Evolutionary conservation across 352 stramenopile species (phyloP).

Genomic region (Globisporangium barbulae): DNA sequence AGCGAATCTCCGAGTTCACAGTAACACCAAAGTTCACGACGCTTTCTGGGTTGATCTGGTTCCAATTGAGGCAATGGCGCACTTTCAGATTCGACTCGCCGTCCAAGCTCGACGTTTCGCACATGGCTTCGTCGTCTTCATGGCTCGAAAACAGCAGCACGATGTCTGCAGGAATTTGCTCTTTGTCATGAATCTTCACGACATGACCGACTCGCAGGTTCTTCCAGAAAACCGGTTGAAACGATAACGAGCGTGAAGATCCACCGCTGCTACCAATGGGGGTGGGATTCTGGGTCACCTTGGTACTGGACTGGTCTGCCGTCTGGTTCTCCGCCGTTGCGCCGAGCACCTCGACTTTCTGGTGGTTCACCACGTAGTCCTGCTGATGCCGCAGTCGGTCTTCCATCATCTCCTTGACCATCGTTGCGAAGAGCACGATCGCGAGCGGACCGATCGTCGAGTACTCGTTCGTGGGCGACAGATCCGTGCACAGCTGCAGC

Average conservation of each 20-base stretch:
- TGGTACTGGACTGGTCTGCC: conserved; percentile 14
- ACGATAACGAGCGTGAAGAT: conserved; percentile 23
- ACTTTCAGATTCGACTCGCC: conserved; percentile 85
- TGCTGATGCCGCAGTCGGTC: conserved; percentile 69
- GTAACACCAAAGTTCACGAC: conserved; percentile 45
- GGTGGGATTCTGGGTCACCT: conserved; percentile 11
- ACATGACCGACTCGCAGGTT: conserved; percentile 86
- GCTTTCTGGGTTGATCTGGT: conserved; percentile 32
- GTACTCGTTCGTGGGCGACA: conserved; percentile 87
- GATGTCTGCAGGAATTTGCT: conserved; percentile 91
- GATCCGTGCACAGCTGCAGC: conserved; percentile 90
- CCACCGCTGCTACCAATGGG: not conserved
- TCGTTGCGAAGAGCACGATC: conserved; percentile 77
- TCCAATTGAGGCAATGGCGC: conserved; percentile 60
- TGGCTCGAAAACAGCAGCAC: conserved; percentile 86
- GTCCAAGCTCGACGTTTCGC: conserved; percentile 81
- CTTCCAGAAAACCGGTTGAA: conserved; percentile 77
- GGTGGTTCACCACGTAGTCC: conserved; percentile 73
- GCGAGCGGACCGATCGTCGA: conserved; percentile 79
- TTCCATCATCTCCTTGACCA: conserved; percentile 85
- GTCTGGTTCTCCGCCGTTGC: conserved; percentile 18
- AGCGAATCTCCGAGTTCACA: conserved; percentile 64
- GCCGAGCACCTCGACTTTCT: conserved; percentile 44
- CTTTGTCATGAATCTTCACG: conserved; percentile 83
- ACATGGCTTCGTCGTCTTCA: conserved; percentile 66